Base-by-base conservation (phyloP, 148 eudicot species). In the Selenicereus undatus region DNA sequence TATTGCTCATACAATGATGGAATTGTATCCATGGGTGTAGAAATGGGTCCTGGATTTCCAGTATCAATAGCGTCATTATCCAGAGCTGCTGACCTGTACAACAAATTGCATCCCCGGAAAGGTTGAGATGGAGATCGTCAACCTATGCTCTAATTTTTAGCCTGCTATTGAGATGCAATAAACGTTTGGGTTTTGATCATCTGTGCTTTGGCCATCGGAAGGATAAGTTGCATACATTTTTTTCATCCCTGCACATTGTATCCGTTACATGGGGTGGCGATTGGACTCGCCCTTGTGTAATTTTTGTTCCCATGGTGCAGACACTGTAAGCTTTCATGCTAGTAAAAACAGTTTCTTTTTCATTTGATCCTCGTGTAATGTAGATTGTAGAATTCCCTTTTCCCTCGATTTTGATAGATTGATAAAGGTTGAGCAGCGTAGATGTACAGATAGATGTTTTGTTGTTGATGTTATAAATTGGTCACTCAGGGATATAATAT, bases 1-100 rank as follows among this genome's bases (percentile, higher is more conserved):
- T 29, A 54, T 51, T 4, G 6, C 51, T 52, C 52, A n/a, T 75
- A 6, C 26, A 36, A 52, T 74, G 32, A 32, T 32, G 32, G 32
- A 32, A 32, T 75, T 80, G 12, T 76, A 52, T 78, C 48, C 27
- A 39, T 82, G 17, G 60, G 29, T 76, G 27, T 78, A 83, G 91
- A 94, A 97, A 91, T 94, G 98, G 98, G 98, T 77, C 91, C 90
- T 21, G 91, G 94, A 17, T 93, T 60, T 80, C 89, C 92, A 65
- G 84, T 95, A 62, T 85, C 98, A 45, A 91, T 95, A 84, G 93
- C 90, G 81, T 95, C 98, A 22, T 76, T 95, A 73, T 93, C 98
- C 30, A 88, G 87, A 85, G 97, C 98, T 71, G 95, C 93, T 1
- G 97, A 93, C 78, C 86, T 81, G 51, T 87, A 90, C 86, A 83